These are phyloP conservation scores for Neospermospora avenae DNA, from an alignment of 2,329 filamentous ascomycete genomes.

Conservation along the genomic window DNA sequence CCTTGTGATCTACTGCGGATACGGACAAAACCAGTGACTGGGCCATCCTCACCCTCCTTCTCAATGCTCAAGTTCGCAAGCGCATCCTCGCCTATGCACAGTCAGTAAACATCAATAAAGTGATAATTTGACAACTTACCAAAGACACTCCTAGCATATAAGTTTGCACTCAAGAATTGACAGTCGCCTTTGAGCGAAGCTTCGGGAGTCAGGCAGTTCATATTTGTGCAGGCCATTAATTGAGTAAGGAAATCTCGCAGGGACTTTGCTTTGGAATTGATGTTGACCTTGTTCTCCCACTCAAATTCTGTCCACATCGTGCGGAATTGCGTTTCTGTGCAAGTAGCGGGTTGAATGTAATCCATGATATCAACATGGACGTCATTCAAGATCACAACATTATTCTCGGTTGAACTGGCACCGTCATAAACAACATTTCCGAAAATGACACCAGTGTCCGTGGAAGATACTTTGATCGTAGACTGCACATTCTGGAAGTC, in stretches of 20 bases:
- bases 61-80: conserved; percentile 97
- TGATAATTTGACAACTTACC: conserved; percentile 60
- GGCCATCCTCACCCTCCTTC: conserved; percentile 91
- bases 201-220: conserved; percentile 96
- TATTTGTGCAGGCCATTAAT: conserved; percentile 97
- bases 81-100: conserved; percentile 82
- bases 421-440: conserved; percentile 98
- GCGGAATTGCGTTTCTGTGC: conserved; percentile 96
- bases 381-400: conserved; percentile 97
- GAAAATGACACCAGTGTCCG: conserved; percentile 97
- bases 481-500: conserved; percentile 98
- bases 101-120: not conserved
- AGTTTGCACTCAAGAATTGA: conserved; percentile 93
- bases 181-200: conserved; percentile 96
- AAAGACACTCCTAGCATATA: conserved; percentile 96
- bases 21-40: conserved; percentile 94
- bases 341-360: conserved; percentile 96
- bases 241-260: conserved; percentile 89
- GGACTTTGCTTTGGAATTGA: conserved; percentile 93
- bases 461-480: conserved; percentile 97
- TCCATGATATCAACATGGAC: conserved; percentile 99
- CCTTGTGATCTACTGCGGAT: conserved; percentile 97
- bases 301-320: conserved; percentile 99
- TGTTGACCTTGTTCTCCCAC: conserved; percentile 99
- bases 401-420: conserved; percentile 84